Evolutionary conservation across 2,329 filamentous ascomycete genomes (phyloP).

Genomic region (Colletotrichum euphorbiae): DNA sequence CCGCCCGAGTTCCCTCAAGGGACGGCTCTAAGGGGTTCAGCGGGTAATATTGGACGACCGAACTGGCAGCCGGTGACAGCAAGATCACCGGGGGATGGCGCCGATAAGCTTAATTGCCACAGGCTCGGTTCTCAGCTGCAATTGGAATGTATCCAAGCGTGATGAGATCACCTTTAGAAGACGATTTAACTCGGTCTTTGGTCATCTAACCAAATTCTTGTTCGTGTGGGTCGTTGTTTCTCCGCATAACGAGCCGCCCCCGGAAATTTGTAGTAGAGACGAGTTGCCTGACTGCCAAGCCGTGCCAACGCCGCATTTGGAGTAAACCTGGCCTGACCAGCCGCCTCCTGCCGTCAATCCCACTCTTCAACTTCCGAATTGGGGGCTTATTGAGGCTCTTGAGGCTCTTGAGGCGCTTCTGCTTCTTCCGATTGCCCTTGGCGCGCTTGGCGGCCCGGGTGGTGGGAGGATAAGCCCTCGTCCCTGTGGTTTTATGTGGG

Average conservation of each 20-base stretch:
- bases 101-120: too few species aligned
- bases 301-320: slow-evolving; percentile 23
- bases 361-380: not conserved
- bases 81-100: too few species aligned
- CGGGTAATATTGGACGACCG: too few species aligned
- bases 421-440: slow-evolving; percentile 4
- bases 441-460: slow-evolving; percentile 34
- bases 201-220: too few species aligned
- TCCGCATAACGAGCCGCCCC: slow-evolving; percentile 20
- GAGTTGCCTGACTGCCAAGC: slow-evolving; percentile 32
- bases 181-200: too few species aligned
- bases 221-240: not conserved
- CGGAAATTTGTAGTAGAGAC: slow-evolving; percentile 30
- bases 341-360: not conserved
- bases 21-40: too few species aligned
- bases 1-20: too few species aligned
- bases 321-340: slow-evolving; percentile 29
- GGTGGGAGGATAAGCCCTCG: slow-evolving; percentile 7
- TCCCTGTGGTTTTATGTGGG: slow-evolving; percentile 34
- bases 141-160: too few species aligned
- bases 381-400: slow-evolving; percentile 15
- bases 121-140: too few species aligned
- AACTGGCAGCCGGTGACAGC: too few species aligned
- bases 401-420: slow-evolving; percentile 16
- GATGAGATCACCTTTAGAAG: too few species aligned